Conservation (phyloP, 2,329 filamentous ascomycete genomes). For the Sporothrix dimorphospora region DNA sequence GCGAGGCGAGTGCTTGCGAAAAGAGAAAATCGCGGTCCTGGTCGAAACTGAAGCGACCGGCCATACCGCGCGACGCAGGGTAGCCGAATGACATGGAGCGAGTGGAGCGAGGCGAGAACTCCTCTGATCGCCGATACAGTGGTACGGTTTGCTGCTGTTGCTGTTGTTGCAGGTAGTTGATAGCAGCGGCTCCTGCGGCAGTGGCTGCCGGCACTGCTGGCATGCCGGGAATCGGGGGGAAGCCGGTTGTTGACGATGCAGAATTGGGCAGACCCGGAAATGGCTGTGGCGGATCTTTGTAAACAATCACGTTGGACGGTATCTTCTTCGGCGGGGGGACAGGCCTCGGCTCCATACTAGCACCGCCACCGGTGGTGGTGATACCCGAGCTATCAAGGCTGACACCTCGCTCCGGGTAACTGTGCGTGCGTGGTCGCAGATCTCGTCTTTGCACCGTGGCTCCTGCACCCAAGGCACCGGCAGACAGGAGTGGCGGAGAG, state of each 20-base stretch:
- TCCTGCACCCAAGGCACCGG: slow-evolving; percentile 15
- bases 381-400: slow-evolving; percentile 25
- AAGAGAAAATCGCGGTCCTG: slow-evolving; percentile 33
- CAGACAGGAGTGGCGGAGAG: slow-evolving; percentile 21
- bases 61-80: background rate
- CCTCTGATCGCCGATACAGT: slow-evolving; percentile 38
- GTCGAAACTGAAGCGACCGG: slow-evolving; percentile 31
- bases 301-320: slow-evolving; percentile 58
- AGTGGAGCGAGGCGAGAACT: slow-evolving; percentile 32
- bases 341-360: background rate
- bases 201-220: slow-evolving; percentile 12
- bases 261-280: background rate
- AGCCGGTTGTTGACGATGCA: background rate
- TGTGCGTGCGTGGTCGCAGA: slow-evolving; percentile 2
- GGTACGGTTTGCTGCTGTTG: slow-evolving; percentile 27
- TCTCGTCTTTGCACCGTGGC: slow-evolving; percentile 17
- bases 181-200: slow-evolving; percentile 14
- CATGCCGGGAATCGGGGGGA: background rate
- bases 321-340: slow-evolving; percentile 42
- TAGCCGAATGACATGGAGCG: slow-evolving; percentile 31
- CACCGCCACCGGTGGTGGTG: background rate
- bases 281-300: slow-evolving; percentile 43
- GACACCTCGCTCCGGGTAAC: slow-evolving; percentile 2
- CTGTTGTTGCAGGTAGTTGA: slow-evolving; percentile 16
- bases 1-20: slow-evolving; percentile 38